phyloP scores from a whole-genome alignment of 169 alveolate species.

The Amoebophrya sp. region DNA sequence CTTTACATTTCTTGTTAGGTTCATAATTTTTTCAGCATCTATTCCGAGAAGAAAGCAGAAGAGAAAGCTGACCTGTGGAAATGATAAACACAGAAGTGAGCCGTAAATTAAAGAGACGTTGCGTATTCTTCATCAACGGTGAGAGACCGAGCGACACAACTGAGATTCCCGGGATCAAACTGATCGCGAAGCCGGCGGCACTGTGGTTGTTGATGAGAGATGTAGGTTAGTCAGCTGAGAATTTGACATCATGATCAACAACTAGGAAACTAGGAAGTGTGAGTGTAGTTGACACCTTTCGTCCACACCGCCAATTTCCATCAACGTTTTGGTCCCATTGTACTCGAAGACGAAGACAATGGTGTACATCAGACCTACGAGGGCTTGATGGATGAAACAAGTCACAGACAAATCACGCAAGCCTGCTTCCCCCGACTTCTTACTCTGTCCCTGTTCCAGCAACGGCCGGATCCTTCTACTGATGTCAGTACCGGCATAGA shows the following conservation, averaged over 20 bases:
- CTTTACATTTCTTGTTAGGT: too few species aligned
- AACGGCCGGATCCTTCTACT: not conserved
- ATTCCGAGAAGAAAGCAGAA: too few species aligned
- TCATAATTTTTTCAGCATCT: too few species aligned
- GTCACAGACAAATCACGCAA: not conserved
- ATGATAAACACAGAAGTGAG: too few species aligned
- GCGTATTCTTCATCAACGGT: not conserved
- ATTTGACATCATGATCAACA: not conserved
- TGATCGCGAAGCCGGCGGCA: conserved; percentile 11
- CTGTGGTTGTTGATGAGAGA: not conserved
- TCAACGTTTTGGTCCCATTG: not conserved
- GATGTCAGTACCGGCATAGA: not conserved
- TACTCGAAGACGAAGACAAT: conserved; percentile 6
- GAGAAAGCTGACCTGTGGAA: too few species aligned
- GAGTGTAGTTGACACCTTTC: not conserved
- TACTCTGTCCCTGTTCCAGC: not conserved
- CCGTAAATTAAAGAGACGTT: too few species aligned
- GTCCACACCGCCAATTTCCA: not conserved
- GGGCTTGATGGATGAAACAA: not conserved
- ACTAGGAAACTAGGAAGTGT: not conserved
- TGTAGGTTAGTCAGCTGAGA: not conserved
- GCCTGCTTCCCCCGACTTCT: not conserved
- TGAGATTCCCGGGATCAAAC: not conserved
- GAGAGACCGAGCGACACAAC: not conserved
- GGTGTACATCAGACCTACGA: not conserved